A percentile compares a stretch with the other conserved stretches of the same genome.
These are phyloP conservation scores for Corchorus capsularis DNA, from an alignment of 345 rosid species.

Conservation along the genomic window DNA sequence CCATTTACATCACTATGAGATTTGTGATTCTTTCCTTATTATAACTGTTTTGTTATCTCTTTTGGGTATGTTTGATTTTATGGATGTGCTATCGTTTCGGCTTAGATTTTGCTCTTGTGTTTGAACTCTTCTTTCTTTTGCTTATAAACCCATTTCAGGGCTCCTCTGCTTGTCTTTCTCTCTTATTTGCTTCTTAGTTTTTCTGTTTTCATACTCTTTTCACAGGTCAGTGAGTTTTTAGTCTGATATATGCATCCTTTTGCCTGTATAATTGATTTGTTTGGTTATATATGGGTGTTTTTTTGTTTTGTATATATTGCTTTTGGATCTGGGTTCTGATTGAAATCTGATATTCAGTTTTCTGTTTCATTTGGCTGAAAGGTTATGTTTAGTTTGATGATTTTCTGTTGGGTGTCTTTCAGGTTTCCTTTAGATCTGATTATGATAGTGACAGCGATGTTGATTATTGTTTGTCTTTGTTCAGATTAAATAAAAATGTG, in stretches of 20 bases:
- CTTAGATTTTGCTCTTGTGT: constrained; percentile 8
- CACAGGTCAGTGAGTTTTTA: neutral
- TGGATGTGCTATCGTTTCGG: constrained; percentile 17
- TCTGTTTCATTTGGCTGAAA: neutral
- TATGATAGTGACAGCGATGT: neutral
- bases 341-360: neutral
- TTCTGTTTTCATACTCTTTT: neutral
- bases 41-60: neutral
- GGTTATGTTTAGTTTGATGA: neutral
- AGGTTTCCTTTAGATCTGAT: neutral
- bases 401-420: neutral
- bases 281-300: neutral
- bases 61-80: neutral
- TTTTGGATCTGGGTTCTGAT: neutral
- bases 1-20: neutral
- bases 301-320: neutral
- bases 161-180: constrained; percentile 1
- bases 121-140: constrained; percentile 6
- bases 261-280: neutral
- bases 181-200: neutral
- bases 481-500: neutral
- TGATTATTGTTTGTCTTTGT: neutral
- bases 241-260: neutral
- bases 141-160: constrained; percentile 12
- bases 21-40: neutral